These are phyloP conservation scores for Rhizoclosmatium sp. DNA, from an alignment of 192 early-diverging fungal genomes.

Conservation along the genomic window DNA sequence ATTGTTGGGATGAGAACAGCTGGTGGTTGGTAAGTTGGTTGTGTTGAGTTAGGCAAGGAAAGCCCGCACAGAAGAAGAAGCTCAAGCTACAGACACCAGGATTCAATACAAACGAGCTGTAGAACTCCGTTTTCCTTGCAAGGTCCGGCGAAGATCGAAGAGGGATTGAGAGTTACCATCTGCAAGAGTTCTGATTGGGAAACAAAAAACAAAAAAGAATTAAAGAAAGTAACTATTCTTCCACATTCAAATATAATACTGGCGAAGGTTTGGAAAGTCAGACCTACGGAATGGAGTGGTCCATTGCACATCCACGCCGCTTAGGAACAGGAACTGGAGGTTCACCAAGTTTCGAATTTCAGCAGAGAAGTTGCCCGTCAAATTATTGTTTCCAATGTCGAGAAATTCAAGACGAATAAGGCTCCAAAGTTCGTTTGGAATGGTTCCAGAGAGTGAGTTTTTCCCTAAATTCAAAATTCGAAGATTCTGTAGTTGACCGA, in stretches of 20 bases:
- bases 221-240: background rate
- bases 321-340: background rate
- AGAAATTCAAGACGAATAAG: background rate
- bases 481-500: background rate
- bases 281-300: background rate
- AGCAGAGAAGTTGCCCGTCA: background rate
- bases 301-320: background rate
- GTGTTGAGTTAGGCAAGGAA: background rate
- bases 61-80: background rate
- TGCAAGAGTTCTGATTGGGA: background rate
- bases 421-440: background rate
- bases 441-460: background rate
- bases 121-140: too few species aligned
- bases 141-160: too few species aligned
- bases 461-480: background rate
- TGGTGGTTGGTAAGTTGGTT: background rate
- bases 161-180: too few species aligned
- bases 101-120: background rate
- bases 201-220: slow-evolving; percentile 3
- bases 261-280: background rate
- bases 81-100: background rate
- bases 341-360: background rate
- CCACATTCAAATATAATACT: background rate
- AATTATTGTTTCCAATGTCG: background rate
- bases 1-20: background rate